A percentile compares a stretch with the other conserved stretches of the same genome.
Evolutionary conservation across 2,329 filamentous ascomycete species (phyloP).

Genomic region (Trichophyton verrucosum): DNA sequence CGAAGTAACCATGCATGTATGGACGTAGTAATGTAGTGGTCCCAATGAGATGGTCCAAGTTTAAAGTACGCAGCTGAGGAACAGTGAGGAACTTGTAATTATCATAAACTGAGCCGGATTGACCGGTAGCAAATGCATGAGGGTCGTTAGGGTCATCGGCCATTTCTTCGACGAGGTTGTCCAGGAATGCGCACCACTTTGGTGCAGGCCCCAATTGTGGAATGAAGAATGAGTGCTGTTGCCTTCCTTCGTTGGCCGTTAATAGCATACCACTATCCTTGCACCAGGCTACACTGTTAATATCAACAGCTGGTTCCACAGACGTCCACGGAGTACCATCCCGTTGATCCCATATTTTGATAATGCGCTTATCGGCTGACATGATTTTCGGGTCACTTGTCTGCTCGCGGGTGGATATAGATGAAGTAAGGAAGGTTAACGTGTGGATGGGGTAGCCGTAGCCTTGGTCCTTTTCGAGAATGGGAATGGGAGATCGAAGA

Average conservation of each 20-base stretch:
- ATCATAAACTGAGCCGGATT: constrained; percentile 71
- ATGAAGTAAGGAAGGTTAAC: constrained; percentile 53
- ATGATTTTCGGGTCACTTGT: constrained; percentile 60
- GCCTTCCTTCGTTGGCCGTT: constrained; percentile 90
- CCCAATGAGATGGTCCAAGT: constrained; percentile 76
- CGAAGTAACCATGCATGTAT: constrained; percentile 99
- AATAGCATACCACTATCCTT: constrained; percentile 88
- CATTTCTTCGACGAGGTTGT: constrained; percentile 98
- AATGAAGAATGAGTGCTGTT: constrained; percentile 91
- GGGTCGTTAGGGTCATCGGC: constrained; percentile 64
- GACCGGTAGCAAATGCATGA: constrained; percentile 35
- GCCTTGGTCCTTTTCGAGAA: constrained; percentile 88
- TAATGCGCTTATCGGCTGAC: constrained; percentile 85
- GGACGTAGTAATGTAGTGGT: constrained; percentile 80
- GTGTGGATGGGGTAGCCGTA: constrained; percentile 89
- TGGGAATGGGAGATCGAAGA: constrained; percentile 69
- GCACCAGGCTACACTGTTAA: constrained; percentile 89
- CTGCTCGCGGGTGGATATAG: constrained; percentile 60
- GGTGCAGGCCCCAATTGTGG: constrained; percentile 87
- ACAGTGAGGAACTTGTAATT: constrained; percentile 97
- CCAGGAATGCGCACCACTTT: constrained; percentile 90
- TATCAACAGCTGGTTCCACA: constrained; percentile 84
- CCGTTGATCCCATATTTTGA: constrained; percentile 86
- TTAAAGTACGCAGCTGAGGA: constrained; percentile 72
- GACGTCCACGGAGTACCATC: constrained; percentile 87